Conservation (phyloP, 352 stramenopile species). For the Lagenidium sp. region DNA sequence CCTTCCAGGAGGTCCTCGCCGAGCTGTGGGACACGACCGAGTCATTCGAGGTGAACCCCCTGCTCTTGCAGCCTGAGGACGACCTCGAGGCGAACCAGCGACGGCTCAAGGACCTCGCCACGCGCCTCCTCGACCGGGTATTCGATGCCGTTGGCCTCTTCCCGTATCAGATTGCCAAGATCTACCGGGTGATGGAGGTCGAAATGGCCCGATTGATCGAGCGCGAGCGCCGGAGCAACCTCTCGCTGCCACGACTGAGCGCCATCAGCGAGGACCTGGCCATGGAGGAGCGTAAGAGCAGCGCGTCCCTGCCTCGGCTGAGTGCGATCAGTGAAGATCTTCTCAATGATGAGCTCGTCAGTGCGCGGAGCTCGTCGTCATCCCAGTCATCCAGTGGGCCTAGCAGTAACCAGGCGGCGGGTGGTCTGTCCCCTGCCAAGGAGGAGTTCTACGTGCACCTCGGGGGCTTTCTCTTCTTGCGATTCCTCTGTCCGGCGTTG, state of each 20-base stretch:
- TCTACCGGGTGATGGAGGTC: slow-evolving; percentile 60
- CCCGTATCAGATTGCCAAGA: slow-evolving; percentile 68
- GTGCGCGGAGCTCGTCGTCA: slow-evolving; percentile 13
- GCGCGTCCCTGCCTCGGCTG: slow-evolving; percentile 31
- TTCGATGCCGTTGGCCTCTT: slow-evolving; percentile 41
- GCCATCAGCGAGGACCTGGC: slow-evolving; percentile 29
- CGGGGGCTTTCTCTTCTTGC: slow-evolving; percentile 66
- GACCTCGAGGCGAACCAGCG: slow-evolving; percentile 40
- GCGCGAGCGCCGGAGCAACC: slow-evolving; percentile 38
- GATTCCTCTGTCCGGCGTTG: slow-evolving; percentile 67
- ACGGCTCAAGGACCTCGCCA: slow-evolving; percentile 39
- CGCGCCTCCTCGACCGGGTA: slow-evolving; percentile 37
- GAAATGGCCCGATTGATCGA: slow-evolving; percentile 72
- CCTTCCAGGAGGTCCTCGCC: slow-evolving; percentile 38
- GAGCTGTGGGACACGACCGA: slow-evolving; percentile 36
- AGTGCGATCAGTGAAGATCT: slow-evolving; percentile 45
- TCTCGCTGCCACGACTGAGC: slow-evolving; percentile 34
- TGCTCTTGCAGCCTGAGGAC: slow-evolving; percentile 24
- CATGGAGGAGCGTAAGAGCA: slow-evolving; percentile 24
- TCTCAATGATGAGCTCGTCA: slow-evolving; percentile 13
- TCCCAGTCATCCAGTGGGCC: slow-evolving; percentile 8
- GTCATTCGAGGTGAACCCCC: slow-evolving; percentile 61
- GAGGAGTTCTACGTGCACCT: slow-evolving; percentile 76
- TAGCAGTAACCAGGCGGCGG: neutral
- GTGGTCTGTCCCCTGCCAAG: slow-evolving; percentile 17